phyloP scores from a whole-genome alignment of 257 asterid genomes.

The Solanum boliviense region DNA sequence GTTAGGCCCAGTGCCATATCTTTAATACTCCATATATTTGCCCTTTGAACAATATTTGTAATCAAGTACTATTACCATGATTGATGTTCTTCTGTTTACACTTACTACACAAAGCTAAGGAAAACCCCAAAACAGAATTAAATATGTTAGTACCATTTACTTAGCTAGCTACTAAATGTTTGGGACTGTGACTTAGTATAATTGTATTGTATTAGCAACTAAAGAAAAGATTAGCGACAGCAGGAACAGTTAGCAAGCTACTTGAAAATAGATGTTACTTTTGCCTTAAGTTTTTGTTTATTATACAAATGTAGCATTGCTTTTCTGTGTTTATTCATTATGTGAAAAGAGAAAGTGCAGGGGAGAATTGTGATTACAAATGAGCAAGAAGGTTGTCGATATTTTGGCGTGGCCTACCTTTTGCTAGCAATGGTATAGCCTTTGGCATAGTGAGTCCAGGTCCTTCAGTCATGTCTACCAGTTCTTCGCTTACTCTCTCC shows the following conservation, averaged over 20 bases:
- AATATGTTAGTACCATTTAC: neutral
- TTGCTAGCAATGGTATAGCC: conserved; percentile 5
- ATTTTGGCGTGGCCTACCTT: conserved; percentile 1
- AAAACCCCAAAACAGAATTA: neutral
- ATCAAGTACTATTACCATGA: neutral
- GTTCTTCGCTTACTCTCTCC: conserved; percentile 7
- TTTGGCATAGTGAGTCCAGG: conserved; percentile 1
- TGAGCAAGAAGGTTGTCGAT: conserved; percentile 1
- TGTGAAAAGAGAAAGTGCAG: neutral
- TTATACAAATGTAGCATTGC: neutral
- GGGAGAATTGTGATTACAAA: neutral
- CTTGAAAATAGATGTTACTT: neutral
- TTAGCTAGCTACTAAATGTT: neutral
- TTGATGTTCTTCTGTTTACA: neutral
- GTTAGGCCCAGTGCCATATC: neutral
- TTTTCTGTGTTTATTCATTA: neutral
- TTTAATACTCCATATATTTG: no score
- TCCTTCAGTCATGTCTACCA: conserved; percentile 12
- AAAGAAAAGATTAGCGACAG: no score
- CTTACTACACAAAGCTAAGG: neutral
- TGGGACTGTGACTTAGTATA: neutral
- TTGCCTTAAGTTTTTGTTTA: neutral
- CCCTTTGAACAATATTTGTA: neutral
- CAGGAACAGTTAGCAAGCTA: neutral
- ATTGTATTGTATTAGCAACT: no score